These are phyloP conservation scores for Lentinula detonsa DNA, from an alignment of 768 basidiomycete genomes.

Conservation along the genomic window DNA sequence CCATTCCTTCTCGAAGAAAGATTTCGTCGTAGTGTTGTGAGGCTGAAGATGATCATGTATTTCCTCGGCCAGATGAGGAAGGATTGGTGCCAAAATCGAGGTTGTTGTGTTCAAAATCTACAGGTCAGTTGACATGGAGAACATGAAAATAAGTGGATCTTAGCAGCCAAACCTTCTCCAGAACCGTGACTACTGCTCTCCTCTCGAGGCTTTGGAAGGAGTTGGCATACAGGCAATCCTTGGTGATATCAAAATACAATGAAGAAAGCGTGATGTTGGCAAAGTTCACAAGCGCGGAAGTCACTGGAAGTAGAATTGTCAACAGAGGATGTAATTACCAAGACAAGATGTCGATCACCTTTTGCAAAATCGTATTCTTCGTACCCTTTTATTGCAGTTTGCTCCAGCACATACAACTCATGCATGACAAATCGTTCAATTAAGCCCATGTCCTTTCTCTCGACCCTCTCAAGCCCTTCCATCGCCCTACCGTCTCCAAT, in stretches of 20 bases:
- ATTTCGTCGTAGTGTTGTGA: constrained; percentile 29
- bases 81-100: constrained; percentile 72
- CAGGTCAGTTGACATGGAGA: not conserved
- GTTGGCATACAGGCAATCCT: constrained; percentile 85
- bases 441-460: constrained; percentile 49
- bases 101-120: constrained; percentile 67
- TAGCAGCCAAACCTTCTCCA: constrained; percentile 51
- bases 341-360: constrained; percentile 37
- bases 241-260: constrained; percentile 87
- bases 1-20: constrained; percentile 76
- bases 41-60: constrained; percentile 40
- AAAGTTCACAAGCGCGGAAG: constrained; percentile 69
- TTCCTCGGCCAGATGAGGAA: constrained; percentile 91
- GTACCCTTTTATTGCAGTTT: constrained; percentile 63
- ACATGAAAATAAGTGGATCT: not conserved
- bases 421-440: constrained; percentile 88
- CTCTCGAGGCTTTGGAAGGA: constrained; percentile 43
- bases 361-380: constrained; percentile 71
- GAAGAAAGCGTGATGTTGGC: constrained; percentile 82
- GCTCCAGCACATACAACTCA: constrained; percentile 71
- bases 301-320: constrained; percentile 38
- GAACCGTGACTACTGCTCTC: constrained; percentile 59
- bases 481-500: constrained; percentile 35
- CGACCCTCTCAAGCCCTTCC: constrained; percentile 27
- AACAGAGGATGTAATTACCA: not conserved